These are phyloP conservation scores for Morella rubra DNA, from an alignment of 306 rosid species.

Conservation along the genomic window DNA sequence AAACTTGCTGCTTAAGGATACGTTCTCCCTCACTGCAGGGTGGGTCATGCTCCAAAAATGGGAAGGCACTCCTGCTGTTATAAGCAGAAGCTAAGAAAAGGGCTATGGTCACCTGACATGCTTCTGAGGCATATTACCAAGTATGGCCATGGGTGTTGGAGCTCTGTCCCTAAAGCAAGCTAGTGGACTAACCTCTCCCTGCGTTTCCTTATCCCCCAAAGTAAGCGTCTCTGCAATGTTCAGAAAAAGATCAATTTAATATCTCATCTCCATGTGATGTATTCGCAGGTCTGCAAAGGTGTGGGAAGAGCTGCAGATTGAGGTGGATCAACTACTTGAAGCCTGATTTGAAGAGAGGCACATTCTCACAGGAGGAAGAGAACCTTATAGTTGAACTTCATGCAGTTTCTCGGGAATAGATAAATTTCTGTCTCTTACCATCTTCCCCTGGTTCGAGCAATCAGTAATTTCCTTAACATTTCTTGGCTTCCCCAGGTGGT, in stretches of 20 bases:
- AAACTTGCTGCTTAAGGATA: conserved; percentile 26
- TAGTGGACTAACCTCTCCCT: conserved; percentile 29
- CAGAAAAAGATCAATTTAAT: not conserved
- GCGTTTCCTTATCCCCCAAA: conserved; percentile 5
- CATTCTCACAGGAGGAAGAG: conserved; percentile 59
- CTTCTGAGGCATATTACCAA: conserved; percentile 50
- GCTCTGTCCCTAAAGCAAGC: conserved; percentile 70
- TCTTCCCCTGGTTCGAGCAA: not conserved
- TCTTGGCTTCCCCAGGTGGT: conserved; percentile 58
- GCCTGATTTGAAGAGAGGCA: conserved; percentile 68
- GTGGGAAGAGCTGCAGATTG: conserved; percentile 68
- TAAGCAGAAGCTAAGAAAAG: conserved; percentile 64
- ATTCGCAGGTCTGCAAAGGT: conserved; percentile 54
- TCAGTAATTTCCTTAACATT: conserved; percentile 7
- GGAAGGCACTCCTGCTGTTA: conserved; percentile 69
- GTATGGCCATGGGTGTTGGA: conserved; percentile 65
- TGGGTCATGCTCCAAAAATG: conserved; percentile 32
- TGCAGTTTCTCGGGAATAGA: conserved; percentile 59
- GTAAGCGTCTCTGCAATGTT: not conserved
- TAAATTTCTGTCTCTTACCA: conserved; percentile 18
- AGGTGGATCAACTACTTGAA: conserved; percentile 66
- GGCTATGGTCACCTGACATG: conserved; percentile 65
- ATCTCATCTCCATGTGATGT: conserved; percentile 19
- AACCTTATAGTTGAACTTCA: conserved; percentile 53
- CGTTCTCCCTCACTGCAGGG: conserved; percentile 23